Base-by-base conservation (phyloP, 208 protist genomes). In the Trypanosoma caninum region DNA sequence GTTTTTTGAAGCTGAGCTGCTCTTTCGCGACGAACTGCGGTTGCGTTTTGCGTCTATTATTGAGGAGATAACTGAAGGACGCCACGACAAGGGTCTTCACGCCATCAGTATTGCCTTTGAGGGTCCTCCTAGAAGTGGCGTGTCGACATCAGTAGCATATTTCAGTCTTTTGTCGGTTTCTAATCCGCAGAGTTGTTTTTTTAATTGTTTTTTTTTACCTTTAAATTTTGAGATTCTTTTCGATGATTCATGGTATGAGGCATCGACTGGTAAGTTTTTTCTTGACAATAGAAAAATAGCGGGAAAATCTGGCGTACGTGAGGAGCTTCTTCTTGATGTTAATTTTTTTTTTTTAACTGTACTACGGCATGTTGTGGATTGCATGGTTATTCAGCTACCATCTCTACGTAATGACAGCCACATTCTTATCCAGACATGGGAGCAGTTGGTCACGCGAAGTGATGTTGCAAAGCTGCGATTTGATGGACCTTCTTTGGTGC, bases 61-160 rank as follows among this genome's bases (percentile, higher is more conserved):
- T 56, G 45, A 3, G 31, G 14, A 25, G 25, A 31, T 10, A 14
- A 27, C 14, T 6, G 28, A 38, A 30, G 10, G 27, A 7, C 4
- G 45, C 13, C 38, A 37, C 10, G 20, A 44, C 3, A 30, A 55
- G 33, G 14, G 18, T 18, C 54, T 10, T 40, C 25, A 14, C 14
- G 59, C 65, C 6, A 27, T 62, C 18, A 68, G 78, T 22, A 60
- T 89, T 1, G 31, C 87, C 3, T 67, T 89, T 10, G 72, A 78
- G n/a, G 85, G 85, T 9, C 86, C 86, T 1, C 69, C 82, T 5
- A 63, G 54, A 18, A 93, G 86, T 38, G 86, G 86, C 20, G 80
- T 87, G 11, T 85, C 81, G 10, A 84, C 74, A 16, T 66, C 80
- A 0, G 51, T 78, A 3, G 80, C 86, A 13, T 88, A 45, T 57